Evolutionary conservation across 1,139 yeast species (phyloP), one percentile per base, ranked within the genome.

Genomic region (Groenewaldozyma sp.): DNA sequence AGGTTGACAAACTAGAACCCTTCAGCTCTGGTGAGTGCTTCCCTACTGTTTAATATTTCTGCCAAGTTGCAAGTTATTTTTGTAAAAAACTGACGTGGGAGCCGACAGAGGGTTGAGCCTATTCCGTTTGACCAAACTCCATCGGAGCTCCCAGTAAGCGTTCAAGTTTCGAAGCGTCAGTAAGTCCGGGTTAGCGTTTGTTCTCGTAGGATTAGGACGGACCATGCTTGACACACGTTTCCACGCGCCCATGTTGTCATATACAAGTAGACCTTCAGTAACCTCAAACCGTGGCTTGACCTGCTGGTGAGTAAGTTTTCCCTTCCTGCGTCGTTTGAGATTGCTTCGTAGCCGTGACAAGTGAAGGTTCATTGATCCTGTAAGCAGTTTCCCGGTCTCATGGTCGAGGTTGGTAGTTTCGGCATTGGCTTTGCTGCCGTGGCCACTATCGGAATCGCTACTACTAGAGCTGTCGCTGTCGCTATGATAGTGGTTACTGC

Each of bases 401-500:
- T n/a, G n/a, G n/a, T n/a, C n/a, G n/a, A n/a, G n/a, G n/a, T n/a
- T n/a, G n/a, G n/a, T n/a, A n/a, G n/a, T n/a, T n/a, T n/a, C n/a
- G n/a, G n/a, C n/a, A n/a, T n/a, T n/a, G n/a, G n/a, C n/a, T n/a
- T n/a, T n/a, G n/a, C n/a, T n/a, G n/a, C n/a, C n/a, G n/a, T n/a
- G n/a, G n/a, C n/a, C n/a, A n/a, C n/a, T 5, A 24, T 31, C 16
- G 40, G 35, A 9, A 19, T 22, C 14, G 21, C 21, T 33, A 21
- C 20, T 33, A 21, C 19, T 33, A 14, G 28, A 33, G 38, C 14
- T 31, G 32, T 21, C 39, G 42, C 19, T 42, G 39, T 16, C 20
- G 35, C 13, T 19, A 36, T 45, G 26, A 35, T 26, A 22, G 26
- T 22, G 26, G 26, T 11, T 22, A n/a, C n/a, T n/a, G n/a, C n/a